These are phyloP conservation scores for Kewa caespitosa DNA, from an alignment of 179 eudicot species.

Conservation along the genomic window DNA sequence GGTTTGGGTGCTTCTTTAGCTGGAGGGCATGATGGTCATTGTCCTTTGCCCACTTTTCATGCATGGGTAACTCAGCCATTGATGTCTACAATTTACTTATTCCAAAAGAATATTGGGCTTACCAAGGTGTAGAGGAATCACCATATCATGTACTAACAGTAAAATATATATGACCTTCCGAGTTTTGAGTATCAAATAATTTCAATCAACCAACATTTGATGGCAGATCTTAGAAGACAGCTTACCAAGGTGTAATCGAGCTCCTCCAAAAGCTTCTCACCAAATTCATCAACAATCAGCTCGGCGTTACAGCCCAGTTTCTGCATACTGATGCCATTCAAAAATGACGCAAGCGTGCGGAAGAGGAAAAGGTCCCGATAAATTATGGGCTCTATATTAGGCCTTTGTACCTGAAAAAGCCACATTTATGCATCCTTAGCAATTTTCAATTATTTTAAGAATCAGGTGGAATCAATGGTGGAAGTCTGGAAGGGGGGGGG, in stretches of 20 bases:
- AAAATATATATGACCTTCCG: not conserved
- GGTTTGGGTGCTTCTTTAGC: no score
- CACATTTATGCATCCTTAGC: slow-evolving; percentile 19
- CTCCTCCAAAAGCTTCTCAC: slow-evolving; percentile 99
- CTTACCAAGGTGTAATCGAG: slow-evolving; percentile 93
- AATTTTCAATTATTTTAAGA: not conserved
- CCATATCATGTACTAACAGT: not conserved
- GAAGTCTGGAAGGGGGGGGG: no score
- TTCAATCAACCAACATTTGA: not conserved
- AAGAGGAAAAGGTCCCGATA: slow-evolving; percentile 94
- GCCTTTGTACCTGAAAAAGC: slow-evolving; percentile 90
- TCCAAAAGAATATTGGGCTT: no score
- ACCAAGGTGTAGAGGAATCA: no score
- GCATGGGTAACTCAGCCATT: no score
- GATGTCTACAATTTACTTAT: no score
- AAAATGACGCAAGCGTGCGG: slow-evolving; percentile 93
- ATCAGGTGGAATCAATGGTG: not conserved
- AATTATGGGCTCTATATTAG: slow-evolving; percentile 92
- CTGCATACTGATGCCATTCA: slow-evolving; percentile 90
- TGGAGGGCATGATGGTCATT: no score
- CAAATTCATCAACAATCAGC: slow-evolving; percentile 97
- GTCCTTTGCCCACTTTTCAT: no score
- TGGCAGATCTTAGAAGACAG: slow-evolving; percentile 9
- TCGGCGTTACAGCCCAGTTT: slow-evolving; percentile 98
- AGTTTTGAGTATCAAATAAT: not conserved